Base-by-base conservation (phyloP, 2,329 filamentous ascomycete species). In the Beauveria sp. region DNA sequence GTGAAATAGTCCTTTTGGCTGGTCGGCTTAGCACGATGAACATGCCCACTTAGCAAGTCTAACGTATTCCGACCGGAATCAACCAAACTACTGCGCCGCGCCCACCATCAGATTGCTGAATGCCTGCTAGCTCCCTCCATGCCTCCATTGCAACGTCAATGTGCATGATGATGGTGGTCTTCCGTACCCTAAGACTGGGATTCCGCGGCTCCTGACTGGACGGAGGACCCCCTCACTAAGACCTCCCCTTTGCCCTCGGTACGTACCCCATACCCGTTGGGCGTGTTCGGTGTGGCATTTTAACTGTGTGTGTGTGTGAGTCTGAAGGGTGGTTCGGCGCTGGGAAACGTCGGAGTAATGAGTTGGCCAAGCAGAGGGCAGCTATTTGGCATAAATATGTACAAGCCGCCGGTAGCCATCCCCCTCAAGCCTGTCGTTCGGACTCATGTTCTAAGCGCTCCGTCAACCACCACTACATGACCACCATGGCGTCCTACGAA, bases 51-150 rank as follows among this genome's bases (percentile, higher is more conserved):
- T 16, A 38, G 34, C 34, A 38, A 16, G 14, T 38, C 34, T 38
- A 5, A 38, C 12, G 16, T 52, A 43, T 60, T 60, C 57, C 57
- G 57, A 53, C 57, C 57, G 57, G 57, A 60, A 60, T 53, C 49
- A 53, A 46, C 24, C 24, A 34, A 46, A 26, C 22, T n/a, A 40
- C 14, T 5, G 5, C 40, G 24, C 22, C 38, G 22, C 52, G 12
- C 31, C 34, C 20, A 34, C 55, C 22, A 10, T 26, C 31, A 20
- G 31, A 14, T 28, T 16, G 3, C 28, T 14, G 50, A 31, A 22
- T 49, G 43, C 22, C 45, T 38, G 43, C 46, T 51, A 26, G 20
- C 31, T n/a, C 20, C 20, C 22, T 46, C 5, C 0, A 4, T 48
- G 45, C 45, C 22, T 43, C 34, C 56, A 50, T 50, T 48, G 45